Evolutionary conservation across 2,329 filamentous ascomycete genomes (phyloP), one percentile per base, ranked within the genome.

Genomic region (Xylaria sp.): DNA sequence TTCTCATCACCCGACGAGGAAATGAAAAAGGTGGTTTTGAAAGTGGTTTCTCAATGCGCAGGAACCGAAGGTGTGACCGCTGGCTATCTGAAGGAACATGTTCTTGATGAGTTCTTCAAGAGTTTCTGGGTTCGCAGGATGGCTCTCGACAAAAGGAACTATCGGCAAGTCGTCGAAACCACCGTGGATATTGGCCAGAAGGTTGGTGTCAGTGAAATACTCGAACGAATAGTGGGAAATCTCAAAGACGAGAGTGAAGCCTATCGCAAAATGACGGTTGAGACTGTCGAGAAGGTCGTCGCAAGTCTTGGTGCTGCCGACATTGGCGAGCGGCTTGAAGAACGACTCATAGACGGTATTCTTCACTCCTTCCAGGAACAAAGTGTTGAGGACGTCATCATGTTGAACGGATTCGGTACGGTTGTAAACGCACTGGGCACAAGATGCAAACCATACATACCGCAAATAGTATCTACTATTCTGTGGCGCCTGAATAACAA

Each of bases 21-120:
- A 82, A 99, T 99, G 96, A 99, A 98, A 84, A 99, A 99, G 84
- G 96, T 99, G 0, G 96, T 99, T 8, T 84, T 99, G 67, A 98
- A 98, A 82, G 96, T 99, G 34, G 90, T 99, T 18, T 98, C 94
- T 20, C 96, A 99, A 78, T 98, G 96, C 78, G 93, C 96, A 8
- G 92, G 92, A 74, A 98, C 95, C 2, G 92, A 97, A 78, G 96
- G 96, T 82, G 96, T 99, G 34, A 98, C 96, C 41, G 92, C 94
- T 44, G 92, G 91, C 48, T 99, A 98, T 78, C 87, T 99, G 50
- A 98, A 98, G 81, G 94, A 98, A 78, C 92, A 97, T 71, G 94
- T 99, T 8, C 86, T 99, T 48, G 91, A 93, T 73, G 96, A 98
- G 70, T 99, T 99, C 79, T 99, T 99, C 86, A 98, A 98, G 84